Base-by-base conservation (phyloP, 2,329 filamentous ascomycete genomes). In the Sphaerostilbella broomeana region DNA sequence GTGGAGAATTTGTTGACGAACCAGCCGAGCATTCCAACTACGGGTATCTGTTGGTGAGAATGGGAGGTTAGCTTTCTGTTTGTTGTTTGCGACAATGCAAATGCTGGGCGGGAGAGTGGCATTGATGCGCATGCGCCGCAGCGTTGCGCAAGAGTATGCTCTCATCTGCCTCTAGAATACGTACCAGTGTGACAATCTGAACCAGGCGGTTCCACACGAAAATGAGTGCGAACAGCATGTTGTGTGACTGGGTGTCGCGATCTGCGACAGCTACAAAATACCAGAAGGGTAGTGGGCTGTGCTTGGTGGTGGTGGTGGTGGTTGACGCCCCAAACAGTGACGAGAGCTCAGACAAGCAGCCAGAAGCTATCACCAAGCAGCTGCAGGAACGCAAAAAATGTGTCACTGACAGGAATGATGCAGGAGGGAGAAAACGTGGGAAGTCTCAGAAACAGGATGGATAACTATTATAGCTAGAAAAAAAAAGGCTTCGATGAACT, bases 1-100 rank as follows among this genome's bases (percentile, higher is more conserved):
- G 62, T 55, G 51, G 73, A 68, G 61, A 75, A 81, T 49, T 69
- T 68, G 59, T 81, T 61, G 48, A 83, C 73, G 56, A 83, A 82
- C 67, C 72, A 82, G 51, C 75, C 70, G 38, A 81, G 72, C 73
- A 83, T 81, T 61, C 79, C 78, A 59, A 83, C 70, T 17, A 65
- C 71, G 29, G 77, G 77, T 56, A 81, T 79, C 78, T 82, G 48
- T 11, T 1, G 6, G 6, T 26, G 34, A 27, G 2, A 27, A 20
- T 5, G 25, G 30, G 5, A 38, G 21, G 30, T 32, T 18, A 32
- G 30, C 8, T 17, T 20, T 21, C n/a, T 19, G 17, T 21, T 33
- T 33, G 3, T 33, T 16, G 13, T n/a, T 26, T 7, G 21, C 9
- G 25, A n/a, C 25, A n/a, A n/a, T 8, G 6, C 13, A 26, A 32